phyloP scores from a whole-genome alignment of 2,329 filamentous ascomycete species.

The Botrytis cinerea region DNA sequence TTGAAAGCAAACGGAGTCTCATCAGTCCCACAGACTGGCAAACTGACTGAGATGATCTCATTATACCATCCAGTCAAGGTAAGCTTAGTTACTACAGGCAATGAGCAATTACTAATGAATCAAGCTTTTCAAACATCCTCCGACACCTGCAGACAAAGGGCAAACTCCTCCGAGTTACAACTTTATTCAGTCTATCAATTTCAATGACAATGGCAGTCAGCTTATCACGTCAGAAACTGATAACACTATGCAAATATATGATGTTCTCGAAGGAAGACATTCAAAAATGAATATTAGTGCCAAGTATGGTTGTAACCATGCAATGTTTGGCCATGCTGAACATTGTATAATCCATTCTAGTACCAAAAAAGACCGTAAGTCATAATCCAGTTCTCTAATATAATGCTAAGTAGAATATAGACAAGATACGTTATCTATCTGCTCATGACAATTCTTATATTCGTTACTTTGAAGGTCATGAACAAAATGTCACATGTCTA shows the following conservation, averaged over 20 bases:
- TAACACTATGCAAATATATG: slow-evolving; percentile 94
- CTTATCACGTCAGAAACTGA: slow-evolving; percentile 90
- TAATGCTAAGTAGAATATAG: slow-evolving; percentile 44
- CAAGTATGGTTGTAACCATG: slow-evolving; percentile 94
- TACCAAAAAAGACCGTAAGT: slow-evolving; percentile 84
- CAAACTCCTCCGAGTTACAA: slow-evolving; percentile 45
- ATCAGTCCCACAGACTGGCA: slow-evolving; percentile 48
- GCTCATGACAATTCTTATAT: slow-evolving; percentile 97
- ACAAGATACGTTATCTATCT: slow-evolving; percentile 82
- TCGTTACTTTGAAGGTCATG: slow-evolving; percentile 93
- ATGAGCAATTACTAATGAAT: slow-evolving; percentile 25
- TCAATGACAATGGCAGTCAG: slow-evolving; percentile 91
- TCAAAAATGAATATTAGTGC: slow-evolving; percentile 90
- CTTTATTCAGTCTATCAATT: slow-evolving; percentile 86
- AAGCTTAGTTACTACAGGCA: slow-evolving; percentile 32
- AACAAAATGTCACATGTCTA: slow-evolving; percentile 78
- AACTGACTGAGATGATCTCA: slow-evolving; percentile 75
- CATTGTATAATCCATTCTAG: slow-evolving; percentile 90
- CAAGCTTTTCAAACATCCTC: slow-evolving; percentile 63
- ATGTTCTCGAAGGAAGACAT: slow-evolving; percentile 84
- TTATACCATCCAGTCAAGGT: slow-evolving; percentile 81
- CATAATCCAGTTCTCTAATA: not conserved
- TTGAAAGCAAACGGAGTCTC: slow-evolving; percentile 30
- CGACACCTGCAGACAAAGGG: slow-evolving; percentile 47
- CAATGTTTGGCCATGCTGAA: slow-evolving; percentile 89